A percentile compares a stretch with the other conserved stretches of the same genome.
Conservation (phyloP, 2,329 filamentous ascomycete genomes). For the Botrytis medusae region DNA sequence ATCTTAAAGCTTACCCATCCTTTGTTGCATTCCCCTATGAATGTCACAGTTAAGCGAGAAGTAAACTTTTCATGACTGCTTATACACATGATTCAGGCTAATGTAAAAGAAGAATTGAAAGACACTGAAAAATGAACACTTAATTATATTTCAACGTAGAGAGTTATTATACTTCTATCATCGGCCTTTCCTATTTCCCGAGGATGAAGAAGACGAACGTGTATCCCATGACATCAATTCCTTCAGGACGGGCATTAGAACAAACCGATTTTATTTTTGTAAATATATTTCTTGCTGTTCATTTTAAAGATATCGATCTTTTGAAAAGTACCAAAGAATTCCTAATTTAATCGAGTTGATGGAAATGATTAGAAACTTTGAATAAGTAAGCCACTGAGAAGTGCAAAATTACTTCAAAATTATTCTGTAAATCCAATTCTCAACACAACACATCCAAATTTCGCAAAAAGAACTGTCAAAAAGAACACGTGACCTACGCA, state of each 20-base stretch:
- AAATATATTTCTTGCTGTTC: background rate
- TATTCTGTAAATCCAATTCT: background rate
- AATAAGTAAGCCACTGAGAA: background rate
- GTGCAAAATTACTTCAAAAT: background rate
- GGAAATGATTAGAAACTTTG: background rate
- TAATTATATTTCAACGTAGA: background rate
- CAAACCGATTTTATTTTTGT: background rate
- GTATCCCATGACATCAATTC: background rate
- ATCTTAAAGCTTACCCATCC: background rate
- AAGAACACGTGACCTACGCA: constrained; percentile 31
- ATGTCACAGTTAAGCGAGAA: background rate
- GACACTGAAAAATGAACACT: background rate
- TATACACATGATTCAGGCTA: background rate
- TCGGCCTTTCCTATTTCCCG: background rate
- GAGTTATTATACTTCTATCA: background rate
- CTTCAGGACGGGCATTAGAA: background rate
- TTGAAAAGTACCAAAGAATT: background rate
- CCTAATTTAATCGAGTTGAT: background rate
- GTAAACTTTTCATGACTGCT: background rate
- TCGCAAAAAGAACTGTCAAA: background rate
- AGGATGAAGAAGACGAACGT: background rate
- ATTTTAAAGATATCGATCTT: background rate
- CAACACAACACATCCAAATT: background rate
- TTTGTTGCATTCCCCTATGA: background rate
- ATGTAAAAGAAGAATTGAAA: background rate